A percentile compares a stretch with the other conserved stretches of the same genome.
Evolutionary conservation across 805 yeast genomes (phyloP).

Genomic region (Saturnispora silvae): DNA sequence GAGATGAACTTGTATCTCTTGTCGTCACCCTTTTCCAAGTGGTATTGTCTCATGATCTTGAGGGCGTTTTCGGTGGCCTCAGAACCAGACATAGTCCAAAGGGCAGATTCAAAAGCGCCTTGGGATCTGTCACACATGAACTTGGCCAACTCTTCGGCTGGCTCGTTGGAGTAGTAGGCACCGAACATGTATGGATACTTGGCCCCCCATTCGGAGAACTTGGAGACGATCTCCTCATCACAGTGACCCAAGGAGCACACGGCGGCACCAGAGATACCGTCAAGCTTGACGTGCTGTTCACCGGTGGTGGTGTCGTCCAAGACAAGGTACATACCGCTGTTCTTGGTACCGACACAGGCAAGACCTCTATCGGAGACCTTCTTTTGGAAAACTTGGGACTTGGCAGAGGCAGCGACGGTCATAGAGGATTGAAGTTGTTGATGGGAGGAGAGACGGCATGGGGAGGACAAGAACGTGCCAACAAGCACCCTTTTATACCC

Average conservation of each 20-base stretch:
- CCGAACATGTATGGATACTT: slow-evolving; percentile 28
- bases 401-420: slow-evolving; percentile 13
- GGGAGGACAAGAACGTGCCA: too few species aligned
- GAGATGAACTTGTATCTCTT: slow-evolving; percentile 32
- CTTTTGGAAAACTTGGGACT: slow-evolving; percentile 35
- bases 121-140: slow-evolving; percentile 32
- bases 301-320: slow-evolving; percentile 33
- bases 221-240: slow-evolving; percentile 28
- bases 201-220: slow-evolving; percentile 27
- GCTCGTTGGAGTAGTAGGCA: slow-evolving; percentile 25
- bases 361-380: slow-evolving; percentile 29
- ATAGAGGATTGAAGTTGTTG: slow-evolving; percentile 3
- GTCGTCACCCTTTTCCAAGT: slow-evolving; percentile 31
- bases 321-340: slow-evolving; percentile 32
- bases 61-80: slow-evolving; percentile 76
- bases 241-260: slow-evolving; percentile 36
- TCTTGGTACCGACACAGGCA: slow-evolving; percentile 31
- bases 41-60: slow-evolving; percentile 50
- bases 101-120: slow-evolving; percentile 29
- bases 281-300: slow-evolving; percentile 25
- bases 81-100: slow-evolving; percentile 58
- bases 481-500: neutral
- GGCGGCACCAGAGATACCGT: slow-evolving; percentile 41
- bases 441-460: too few species aligned
- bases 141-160: slow-evolving; percentile 32